Evolutionary conservation across 2,329 filamentous ascomycete genomes (phyloP).

Genomic region (Akanthomyces uredinophilus): DNA sequence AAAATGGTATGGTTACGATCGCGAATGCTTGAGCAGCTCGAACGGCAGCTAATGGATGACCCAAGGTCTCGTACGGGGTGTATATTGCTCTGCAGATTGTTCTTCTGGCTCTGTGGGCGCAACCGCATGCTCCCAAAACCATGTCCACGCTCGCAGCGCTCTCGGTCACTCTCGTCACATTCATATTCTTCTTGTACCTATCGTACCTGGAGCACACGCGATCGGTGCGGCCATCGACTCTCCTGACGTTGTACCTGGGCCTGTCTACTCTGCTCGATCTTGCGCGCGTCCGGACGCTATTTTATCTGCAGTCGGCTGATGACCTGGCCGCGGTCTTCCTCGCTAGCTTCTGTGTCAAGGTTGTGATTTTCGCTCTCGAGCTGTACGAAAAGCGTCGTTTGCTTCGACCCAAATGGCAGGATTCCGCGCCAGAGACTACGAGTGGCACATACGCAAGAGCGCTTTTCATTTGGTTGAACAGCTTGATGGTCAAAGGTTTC

Average conservation of each 20-base stretch:
- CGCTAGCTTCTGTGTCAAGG: slow-evolving; percentile 24
- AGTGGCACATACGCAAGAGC: slow-evolving; percentile 26
- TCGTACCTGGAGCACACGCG: slow-evolving; percentile 30
- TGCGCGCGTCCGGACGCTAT: slow-evolving; percentile 27
- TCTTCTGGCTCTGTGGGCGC: slow-evolving; percentile 19
- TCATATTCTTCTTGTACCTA: slow-evolving; percentile 17
- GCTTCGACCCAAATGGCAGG: slow-evolving; percentile 18
- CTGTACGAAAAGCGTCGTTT: slow-evolving; percentile 25
- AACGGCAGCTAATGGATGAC: neutral
- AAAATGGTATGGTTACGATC: neutral
- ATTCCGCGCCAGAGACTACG: slow-evolving; percentile 26
- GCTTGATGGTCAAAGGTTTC: slow-evolving; percentile 24
- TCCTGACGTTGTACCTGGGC: slow-evolving; percentile 28
- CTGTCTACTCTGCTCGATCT: slow-evolving; percentile 28
- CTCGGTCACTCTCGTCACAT: slow-evolving; percentile 17
- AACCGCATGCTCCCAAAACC: slow-evolving; percentile 15
- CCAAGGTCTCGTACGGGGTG: slow-evolving; percentile 3
- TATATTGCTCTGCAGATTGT: slow-evolving; percentile 15
- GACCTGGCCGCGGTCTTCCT: slow-evolving; percentile 23
- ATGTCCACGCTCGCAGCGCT: slow-evolving; percentile 18
- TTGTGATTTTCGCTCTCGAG: slow-evolving; percentile 26
- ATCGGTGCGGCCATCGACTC: slow-evolving; percentile 28
- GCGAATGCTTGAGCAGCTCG: neutral
- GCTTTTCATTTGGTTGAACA: slow-evolving; percentile 30
- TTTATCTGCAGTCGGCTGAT: slow-evolving; percentile 22